phyloP scores from a whole-genome alignment of 768 basidiomycete genomes.

The Ramaria sp. region DNA sequence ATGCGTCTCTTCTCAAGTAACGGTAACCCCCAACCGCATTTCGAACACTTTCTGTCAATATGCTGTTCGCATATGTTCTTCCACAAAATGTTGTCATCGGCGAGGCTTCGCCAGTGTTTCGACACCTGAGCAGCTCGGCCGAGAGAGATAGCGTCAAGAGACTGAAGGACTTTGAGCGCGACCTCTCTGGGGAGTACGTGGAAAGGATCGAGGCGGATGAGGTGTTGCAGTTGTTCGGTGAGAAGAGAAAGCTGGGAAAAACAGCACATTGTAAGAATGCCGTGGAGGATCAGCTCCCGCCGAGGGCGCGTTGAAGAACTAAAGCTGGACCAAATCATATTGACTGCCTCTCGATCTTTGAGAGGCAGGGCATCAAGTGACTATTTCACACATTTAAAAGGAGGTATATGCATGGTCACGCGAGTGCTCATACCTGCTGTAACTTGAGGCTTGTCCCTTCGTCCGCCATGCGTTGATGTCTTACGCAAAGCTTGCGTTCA shows the following conservation, averaged over 20 bases:
- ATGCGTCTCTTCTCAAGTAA: constrained; percentile 61
- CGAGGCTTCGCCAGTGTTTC: constrained; percentile 72
- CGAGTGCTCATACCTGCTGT: constrained; percentile 51
- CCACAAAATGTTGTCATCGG: constrained; percentile 96
- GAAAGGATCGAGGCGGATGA: constrained; percentile 96
- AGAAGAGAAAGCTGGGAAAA: constrained; percentile 96
- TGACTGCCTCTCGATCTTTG: constrained; percentile 79
- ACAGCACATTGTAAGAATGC: constrained; percentile 98
- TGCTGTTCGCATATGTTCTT: constrained; percentile 95
- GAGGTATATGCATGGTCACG: background rate
- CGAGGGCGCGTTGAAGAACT: constrained; percentile 87
- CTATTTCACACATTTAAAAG: constrained; percentile 33
- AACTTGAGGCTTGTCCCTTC: constrained; percentile 86
- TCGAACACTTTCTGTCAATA: constrained; percentile 91
- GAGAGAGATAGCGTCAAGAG: constrained; percentile 86
- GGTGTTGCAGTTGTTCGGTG: constrained; percentile 79
- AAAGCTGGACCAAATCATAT: constrained; percentile 92
- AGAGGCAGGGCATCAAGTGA: constrained; percentile 83
- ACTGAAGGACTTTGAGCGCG: constrained; percentile 72
- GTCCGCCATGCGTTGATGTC: constrained; percentile 96
- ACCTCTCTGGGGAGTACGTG: constrained; percentile 83
- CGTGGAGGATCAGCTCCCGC: constrained; percentile 89
- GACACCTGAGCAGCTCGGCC: constrained; percentile 91
- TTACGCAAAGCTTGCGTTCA: constrained; percentile 73
- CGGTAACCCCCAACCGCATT: constrained; percentile 97